These are phyloP conservation scores for Eucalyptus viminalis DNA, from an alignment of 345 rosid species.

Conservation along the genomic window DNA sequence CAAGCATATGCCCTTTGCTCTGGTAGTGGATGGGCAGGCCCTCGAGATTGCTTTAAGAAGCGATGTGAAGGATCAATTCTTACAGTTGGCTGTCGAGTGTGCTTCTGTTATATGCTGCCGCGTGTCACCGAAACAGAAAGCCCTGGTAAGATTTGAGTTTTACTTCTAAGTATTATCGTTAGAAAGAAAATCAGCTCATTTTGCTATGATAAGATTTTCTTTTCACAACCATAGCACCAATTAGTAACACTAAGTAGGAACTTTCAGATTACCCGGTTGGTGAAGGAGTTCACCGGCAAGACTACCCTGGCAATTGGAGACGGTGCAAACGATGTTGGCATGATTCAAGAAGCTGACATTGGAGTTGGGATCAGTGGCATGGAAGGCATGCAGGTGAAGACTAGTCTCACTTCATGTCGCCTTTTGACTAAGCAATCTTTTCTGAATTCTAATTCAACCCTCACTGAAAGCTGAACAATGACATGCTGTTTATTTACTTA, in stretches of 20 bases:
- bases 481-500: not conserved
- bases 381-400: slow-evolving; percentile 83
- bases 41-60: slow-evolving; percentile 43
- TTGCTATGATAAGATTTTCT: not conserved
- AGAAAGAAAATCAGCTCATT: not conserved
- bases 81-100: slow-evolving; percentile 62
- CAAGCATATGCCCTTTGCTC: slow-evolving; percentile 45
- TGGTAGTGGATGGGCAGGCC: slow-evolving; percentile 66
- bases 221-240: not conserved
- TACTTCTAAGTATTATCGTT: not conserved
- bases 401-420: not conserved
- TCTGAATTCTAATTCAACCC: not conserved
- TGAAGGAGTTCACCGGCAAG: slow-evolving; percentile 57
- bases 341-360: slow-evolving; percentile 96
- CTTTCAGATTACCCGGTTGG: slow-evolving; percentile 53
- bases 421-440: not conserved
- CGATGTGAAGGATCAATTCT: slow-evolving; percentile 54
- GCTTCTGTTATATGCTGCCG: slow-evolving; percentile 86
- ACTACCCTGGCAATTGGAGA: slow-evolving; percentile 77
- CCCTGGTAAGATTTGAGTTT: slow-evolving; percentile 24
- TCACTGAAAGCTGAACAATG: not conserved
- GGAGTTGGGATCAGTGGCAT: slow-evolving; percentile 88
- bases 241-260: not conserved
- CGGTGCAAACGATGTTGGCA: slow-evolving; percentile 87
- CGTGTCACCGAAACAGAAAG: slow-evolving; percentile 84